Base-by-base conservation (phyloP, 352 stramenopile genomes). In the Blastocystis sp. region DNA sequence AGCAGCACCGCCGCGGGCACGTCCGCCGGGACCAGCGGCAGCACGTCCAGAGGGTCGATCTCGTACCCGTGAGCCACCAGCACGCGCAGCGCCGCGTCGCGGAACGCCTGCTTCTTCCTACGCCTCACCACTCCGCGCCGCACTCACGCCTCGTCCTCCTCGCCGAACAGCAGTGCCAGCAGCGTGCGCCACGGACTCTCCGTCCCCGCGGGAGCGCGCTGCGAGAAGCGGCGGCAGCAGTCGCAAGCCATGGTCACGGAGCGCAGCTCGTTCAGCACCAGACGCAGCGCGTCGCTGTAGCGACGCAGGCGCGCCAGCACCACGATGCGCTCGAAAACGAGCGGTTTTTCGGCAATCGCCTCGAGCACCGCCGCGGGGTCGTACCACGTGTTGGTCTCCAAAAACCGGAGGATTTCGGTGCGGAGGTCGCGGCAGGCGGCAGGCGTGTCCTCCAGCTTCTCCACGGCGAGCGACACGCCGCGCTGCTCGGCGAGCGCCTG, bases 101-200 rank as follows among this genome's bases (percentile, higher is more conserved):
- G 74, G 34, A 84, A 84, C 40, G 74, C 34, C 1, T 68, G 28
- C 48, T 45, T 34, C 17, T 69, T 68, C n/a, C 74, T 84, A 84
- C 38, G 3, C 60, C 11, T 66, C 54, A 84, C 40, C 14, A 11
- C 3, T 0, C 1, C 14, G 0, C 10, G 7, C 9, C 54, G 42
- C 43, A 69, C 74, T 19, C 38, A 84, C 74, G 68, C 74, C 42
- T 84, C 74, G 57, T 84, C 74, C 60, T 66, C 34, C 60, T 84
- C 74, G 0, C 28, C n/a, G 38, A 84, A 84, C 38, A 84, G 57
- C 48, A 84, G 17, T 28, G 38, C 11, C 21, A 84, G 28, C 60
- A 84, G 28, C 17, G 69, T 38, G 9, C 48, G 28, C 74, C 74
- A 84, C 0, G 48, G 48, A 14, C 14, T 57, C 6, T 57, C 14